Evolutionary conservation across 805 yeast species (phyloP).

Genomic region (Aciculoconidium aculeatum): DNA sequence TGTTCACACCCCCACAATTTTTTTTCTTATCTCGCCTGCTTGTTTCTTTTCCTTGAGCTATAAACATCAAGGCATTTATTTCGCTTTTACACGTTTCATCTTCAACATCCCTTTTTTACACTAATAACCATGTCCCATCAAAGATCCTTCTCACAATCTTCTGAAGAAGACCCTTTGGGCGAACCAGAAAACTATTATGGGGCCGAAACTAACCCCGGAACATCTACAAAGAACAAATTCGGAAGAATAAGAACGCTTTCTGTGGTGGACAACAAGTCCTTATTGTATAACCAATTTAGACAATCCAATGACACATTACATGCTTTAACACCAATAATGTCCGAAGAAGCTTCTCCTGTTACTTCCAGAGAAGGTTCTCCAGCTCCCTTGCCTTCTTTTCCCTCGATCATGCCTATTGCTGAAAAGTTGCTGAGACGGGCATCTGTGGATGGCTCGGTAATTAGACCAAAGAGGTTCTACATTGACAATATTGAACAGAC

Average conservation of each 20-base stretch:
- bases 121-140: too few species aligned
- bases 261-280: conserved; percentile 22
- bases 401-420: conserved; percentile 28
- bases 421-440: conserved; percentile 26
- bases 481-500: conserved; percentile 74
- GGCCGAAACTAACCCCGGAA: too few species aligned
- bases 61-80: too few species aligned
- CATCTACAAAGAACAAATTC: too few species aligned
- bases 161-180: too few species aligned
- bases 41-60: too few species aligned
- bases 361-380: conserved; percentile 1
- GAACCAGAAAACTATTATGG: too few species aligned
- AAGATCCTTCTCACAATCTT: too few species aligned
- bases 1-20: too few species aligned
- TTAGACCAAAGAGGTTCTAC: conserved; percentile 48
- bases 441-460: conserved; percentile 25
- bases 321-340: background rate
- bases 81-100: too few species aligned
- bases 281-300: conserved; percentile 4
- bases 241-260: conserved; percentile 59
- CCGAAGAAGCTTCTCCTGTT: conserved; percentile 1
- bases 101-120: too few species aligned
- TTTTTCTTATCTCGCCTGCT: too few species aligned
- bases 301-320: conserved; percentile 7
- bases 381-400: conserved; percentile 7